A percentile compares a stretch with the other conserved stretches of the same genome.
Evolutionary conservation across 2,329 filamentous ascomycete genomes (phyloP).

Genomic region (Fusarium devonianum): DNA sequence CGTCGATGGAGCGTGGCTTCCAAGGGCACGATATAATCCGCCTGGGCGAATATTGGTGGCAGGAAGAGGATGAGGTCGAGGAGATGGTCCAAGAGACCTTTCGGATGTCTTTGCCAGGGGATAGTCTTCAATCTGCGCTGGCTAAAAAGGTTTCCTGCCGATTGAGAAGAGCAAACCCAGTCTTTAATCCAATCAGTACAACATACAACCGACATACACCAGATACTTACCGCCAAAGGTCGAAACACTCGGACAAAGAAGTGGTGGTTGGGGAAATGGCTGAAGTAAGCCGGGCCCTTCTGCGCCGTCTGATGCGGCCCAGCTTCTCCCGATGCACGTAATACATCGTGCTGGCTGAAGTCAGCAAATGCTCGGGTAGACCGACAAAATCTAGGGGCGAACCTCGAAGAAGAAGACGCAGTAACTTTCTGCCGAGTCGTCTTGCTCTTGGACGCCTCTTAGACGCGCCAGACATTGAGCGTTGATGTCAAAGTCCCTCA

Average conservation of each 20-base stretch:
- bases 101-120: constrained; percentile 61
- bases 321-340: constrained; percentile 50
- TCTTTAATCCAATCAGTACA: constrained; percentile 44
- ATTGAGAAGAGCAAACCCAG: constrained; percentile 57
- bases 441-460: constrained; percentile 42
- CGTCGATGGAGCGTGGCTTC: constrained; percentile 52
- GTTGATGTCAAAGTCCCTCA: constrained; percentile 51
- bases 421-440: constrained; percentile 49
- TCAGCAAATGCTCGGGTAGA: constrained; percentile 15
- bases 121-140: constrained; percentile 56
- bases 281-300: constrained; percentile 56
- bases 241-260: constrained; percentile 65
- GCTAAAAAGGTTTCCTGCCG: constrained; percentile 60
- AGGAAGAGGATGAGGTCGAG: constrained; percentile 59
- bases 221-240: constrained; percentile 56
- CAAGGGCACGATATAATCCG: constrained; percentile 52
- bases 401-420: constrained; percentile 65
- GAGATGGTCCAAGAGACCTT: constrained; percentile 59
- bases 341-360: constrained; percentile 53
- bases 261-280: constrained; percentile 62
- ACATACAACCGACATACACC: neutral
- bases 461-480: constrained; percentile 56
- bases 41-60: constrained; percentile 55
- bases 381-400: constrained; percentile 25
- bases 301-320: constrained; percentile 47